phyloP scores from a whole-genome alignment of 805 yeast genomes.

The Candida wancherniae region DNA sequence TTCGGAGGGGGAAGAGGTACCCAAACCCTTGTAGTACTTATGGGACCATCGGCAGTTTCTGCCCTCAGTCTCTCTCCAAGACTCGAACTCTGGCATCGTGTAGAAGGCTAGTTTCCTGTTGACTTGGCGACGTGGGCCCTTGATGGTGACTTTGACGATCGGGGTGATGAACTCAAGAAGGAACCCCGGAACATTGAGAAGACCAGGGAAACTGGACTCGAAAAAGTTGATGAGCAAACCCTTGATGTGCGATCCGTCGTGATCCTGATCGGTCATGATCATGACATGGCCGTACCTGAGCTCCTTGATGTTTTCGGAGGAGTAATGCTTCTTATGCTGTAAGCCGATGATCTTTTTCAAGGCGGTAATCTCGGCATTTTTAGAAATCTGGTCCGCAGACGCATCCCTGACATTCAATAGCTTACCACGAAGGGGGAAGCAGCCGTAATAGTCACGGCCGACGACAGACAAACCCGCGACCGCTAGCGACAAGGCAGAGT shows the following conservation, averaged over 20 bases:
- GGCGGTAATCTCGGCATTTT: conserved; percentile 92
- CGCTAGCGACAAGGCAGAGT: conserved; percentile 89
- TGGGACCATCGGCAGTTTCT: conserved; percentile 73
- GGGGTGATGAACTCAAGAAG: conserved; percentile 94
- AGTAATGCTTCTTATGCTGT: conserved; percentile 83
- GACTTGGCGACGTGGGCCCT: conserved; percentile 48
- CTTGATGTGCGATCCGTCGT: conserved; percentile 96
- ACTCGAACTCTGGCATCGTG: conserved; percentile 92
- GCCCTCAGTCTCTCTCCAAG: conserved; percentile 87
- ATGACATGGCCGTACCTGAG: conserved; percentile 93
- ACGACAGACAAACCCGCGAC: conserved; percentile 92
- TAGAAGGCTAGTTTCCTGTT: conserved; percentile 68
- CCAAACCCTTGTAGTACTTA: conserved; percentile 97
- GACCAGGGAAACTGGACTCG: conserved; percentile 91
- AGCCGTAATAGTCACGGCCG: conserved; percentile 92
- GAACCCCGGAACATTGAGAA: conserved; percentile 86
- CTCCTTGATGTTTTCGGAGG: conserved; percentile 54
- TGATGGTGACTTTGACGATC: conserved; percentile 81
- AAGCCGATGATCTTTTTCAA: conserved; percentile 92
- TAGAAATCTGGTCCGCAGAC: conserved; percentile 87
- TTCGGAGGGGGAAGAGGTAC: conserved; percentile 83
- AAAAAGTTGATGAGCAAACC: conserved; percentile 91
- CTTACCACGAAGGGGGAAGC: conserved; percentile 94
- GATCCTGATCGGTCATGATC: conserved; percentile 99
- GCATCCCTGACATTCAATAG: conserved; percentile 95